Conservation (phyloP, 179 eudicot genomes). For the Camellia oleifera region DNA sequence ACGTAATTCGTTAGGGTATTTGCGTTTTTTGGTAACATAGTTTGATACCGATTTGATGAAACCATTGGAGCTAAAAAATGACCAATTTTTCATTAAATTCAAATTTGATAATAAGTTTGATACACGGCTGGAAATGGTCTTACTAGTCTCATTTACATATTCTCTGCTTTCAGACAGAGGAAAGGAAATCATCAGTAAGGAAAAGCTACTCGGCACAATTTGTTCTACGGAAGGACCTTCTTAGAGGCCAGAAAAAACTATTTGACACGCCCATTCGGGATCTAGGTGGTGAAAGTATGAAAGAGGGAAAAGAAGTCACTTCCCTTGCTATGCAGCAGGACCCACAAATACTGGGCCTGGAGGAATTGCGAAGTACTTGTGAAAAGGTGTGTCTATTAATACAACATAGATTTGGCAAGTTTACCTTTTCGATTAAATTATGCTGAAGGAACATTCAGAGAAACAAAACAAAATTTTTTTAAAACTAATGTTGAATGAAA, state of each 20-base stretch:
- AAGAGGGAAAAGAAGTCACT: slow-evolving; percentile 14
- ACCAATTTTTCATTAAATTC: no score
- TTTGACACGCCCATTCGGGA: slow-evolving; percentile 19
- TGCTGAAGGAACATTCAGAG: background rate
- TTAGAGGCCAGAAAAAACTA: slow-evolving; percentile 22
- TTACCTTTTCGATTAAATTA: background rate
- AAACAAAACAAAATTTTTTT: background rate
- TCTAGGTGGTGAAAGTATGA: slow-evolving; percentile 18
- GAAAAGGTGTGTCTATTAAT: slow-evolving; percentile 13
- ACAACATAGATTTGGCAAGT: background rate
- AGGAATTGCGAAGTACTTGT: slow-evolving; percentile 16
- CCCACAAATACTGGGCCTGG: background rate
- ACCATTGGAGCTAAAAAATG: no score
- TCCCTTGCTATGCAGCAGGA: slow-evolving; percentile 13
- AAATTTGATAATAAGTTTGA: no score
- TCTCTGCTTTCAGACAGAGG: slow-evolving; percentile 22
- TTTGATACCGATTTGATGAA: no score
- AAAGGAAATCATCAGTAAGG: slow-evolving; percentile 22
- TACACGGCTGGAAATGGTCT: no score
- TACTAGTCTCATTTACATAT: background rate
- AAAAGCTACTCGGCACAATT: slow-evolving; percentile 30
- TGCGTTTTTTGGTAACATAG: no score
- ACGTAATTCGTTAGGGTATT: no score
- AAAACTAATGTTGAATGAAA: background rate
- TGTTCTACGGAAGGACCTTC: slow-evolving; percentile 28